These are phyloP conservation scores for Phragmites australis DNA, from an alignment of 176 grass and related monocot genomes.

Conservation along the genomic window DNA sequence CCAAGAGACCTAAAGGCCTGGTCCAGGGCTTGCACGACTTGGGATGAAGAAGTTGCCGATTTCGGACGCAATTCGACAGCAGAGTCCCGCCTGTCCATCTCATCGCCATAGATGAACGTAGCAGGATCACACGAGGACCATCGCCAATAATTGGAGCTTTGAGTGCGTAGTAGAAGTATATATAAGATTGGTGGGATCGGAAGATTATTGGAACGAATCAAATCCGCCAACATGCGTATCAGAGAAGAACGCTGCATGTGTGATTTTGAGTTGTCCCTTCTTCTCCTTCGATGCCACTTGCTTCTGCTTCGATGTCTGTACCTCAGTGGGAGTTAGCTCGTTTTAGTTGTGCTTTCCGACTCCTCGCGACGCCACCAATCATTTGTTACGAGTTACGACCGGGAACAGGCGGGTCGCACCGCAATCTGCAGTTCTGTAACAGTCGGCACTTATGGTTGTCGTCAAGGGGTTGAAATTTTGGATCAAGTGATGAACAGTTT, in stretches of 20 bases:
- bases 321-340: neutral
- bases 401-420: too few relatives aligned
- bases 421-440: neutral
- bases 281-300: too few relatives aligned
- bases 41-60: neutral
- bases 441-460: neutral
- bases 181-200: neutral
- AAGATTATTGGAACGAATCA: neutral
- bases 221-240: neutral
- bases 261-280: conserved; percentile 10
- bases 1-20: conserved; percentile 12
- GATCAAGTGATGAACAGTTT: neutral
- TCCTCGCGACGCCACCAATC: conserved; percentile 1
- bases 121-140: neutral
- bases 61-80: conserved; percentile 22
- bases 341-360: conserved; percentile 25
- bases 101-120: neutral
- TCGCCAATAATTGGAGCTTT: conserved; percentile 35
- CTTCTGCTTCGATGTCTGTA: neutral
- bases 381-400: neutral
- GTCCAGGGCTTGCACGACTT: neutral
- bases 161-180: neutral
- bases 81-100: neutral
- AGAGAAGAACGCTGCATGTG: neutral
- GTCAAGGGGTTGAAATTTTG: neutral